Percentiles rank a stretch among this genome's conserved stretches.
phyloP scores from a whole-genome alignment of 2,329 filamentous ascomycete genomes.

The Alternaria metachromatica region DNA sequence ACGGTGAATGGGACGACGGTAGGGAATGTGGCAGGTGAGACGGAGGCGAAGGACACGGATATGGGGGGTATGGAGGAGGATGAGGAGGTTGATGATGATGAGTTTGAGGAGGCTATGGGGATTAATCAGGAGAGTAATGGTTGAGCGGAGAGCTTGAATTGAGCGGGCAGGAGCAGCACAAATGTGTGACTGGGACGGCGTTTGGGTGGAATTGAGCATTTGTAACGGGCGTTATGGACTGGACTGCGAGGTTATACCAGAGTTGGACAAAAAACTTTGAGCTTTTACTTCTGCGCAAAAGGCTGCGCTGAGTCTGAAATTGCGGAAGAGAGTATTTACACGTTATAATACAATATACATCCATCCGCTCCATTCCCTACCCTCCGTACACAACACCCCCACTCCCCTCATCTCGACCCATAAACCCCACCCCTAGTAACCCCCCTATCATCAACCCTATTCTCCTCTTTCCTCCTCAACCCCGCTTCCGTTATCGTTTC shows the following conservation, averaged over 20 bases:
- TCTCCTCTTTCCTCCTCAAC: slow-evolving; percentile 21
- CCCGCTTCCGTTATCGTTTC: slow-evolving; percentile 3
- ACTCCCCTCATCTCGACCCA: background rate
- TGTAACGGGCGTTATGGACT: slow-evolving; percentile 20
- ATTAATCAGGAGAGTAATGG: background rate
- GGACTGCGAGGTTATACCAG: slow-evolving; percentile 31
- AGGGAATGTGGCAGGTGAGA: too few species aligned
- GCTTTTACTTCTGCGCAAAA: too few species aligned
- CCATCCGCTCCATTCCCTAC: background rate
- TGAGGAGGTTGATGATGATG: slow-evolving; percentile 52
- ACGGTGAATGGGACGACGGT: slow-evolving; percentile 29
- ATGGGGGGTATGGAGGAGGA: slow-evolving; percentile 47
- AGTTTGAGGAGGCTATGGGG: slow-evolving; percentile 53
- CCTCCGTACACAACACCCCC: too few species aligned
- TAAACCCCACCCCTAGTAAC: slow-evolving; percentile 27
- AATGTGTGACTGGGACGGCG: background rate
- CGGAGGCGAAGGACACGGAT: slow-evolving; percentile 29
- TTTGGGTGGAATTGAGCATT: slow-evolving; percentile 17
- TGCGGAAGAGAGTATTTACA: slow-evolving; percentile 6
- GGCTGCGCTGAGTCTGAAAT: too few species aligned
- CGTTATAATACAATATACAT: slow-evolving; percentile 16
- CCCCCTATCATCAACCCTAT: slow-evolving; percentile 25
- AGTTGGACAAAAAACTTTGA: slow-evolving; percentile 16
- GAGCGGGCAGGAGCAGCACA: too few species aligned
- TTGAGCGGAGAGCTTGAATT: background rate